Conservation (phyloP, 495 filamentous ascomycete genomes). For the Penicillium pancosmium region DNA sequence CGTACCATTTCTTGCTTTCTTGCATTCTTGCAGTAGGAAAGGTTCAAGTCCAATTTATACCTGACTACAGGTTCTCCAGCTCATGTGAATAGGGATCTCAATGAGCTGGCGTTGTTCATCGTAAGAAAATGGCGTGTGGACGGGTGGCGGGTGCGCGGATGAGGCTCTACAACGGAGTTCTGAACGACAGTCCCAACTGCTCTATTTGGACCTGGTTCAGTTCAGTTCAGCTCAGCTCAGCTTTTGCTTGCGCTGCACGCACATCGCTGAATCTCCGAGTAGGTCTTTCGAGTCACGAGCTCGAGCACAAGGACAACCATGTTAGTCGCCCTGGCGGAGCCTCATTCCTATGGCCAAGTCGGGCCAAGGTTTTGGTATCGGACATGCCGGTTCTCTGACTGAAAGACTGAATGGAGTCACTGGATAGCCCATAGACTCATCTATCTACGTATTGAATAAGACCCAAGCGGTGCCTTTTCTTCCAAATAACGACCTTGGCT, state of each 20-base stretch:
- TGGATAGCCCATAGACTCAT: conserved; percentile 13
- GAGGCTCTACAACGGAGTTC: conserved; percentile 32
- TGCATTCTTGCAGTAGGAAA: not conserved
- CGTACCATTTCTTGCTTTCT: conserved; percentile 13
- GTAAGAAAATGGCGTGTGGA: not conserved
- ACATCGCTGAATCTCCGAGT: not conserved
- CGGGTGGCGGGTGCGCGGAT: conserved; percentile 5
- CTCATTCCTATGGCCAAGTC: not conserved
- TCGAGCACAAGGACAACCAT: not conserved
- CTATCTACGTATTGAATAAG: conserved; percentile 32
- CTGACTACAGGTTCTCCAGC: not conserved
- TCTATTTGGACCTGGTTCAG: not conserved
- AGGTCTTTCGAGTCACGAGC: not conserved
- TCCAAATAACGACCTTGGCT: not conserved
- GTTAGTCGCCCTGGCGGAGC: not conserved
- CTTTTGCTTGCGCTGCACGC: not conserved
- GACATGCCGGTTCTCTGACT: not conserved
- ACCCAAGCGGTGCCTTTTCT: not conserved
- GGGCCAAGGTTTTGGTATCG: not conserved
- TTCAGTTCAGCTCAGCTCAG: not conserved
- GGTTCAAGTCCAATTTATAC: conserved; percentile 1
- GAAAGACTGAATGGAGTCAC: not conserved
- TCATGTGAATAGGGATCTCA: conserved; percentile 4
- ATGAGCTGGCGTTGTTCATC: not conserved
- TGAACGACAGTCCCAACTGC: not conserved